Evolutionary conservation across 163 green algal genomes (phyloP).

Genomic region (Prototheca wickerhamii): DNA sequence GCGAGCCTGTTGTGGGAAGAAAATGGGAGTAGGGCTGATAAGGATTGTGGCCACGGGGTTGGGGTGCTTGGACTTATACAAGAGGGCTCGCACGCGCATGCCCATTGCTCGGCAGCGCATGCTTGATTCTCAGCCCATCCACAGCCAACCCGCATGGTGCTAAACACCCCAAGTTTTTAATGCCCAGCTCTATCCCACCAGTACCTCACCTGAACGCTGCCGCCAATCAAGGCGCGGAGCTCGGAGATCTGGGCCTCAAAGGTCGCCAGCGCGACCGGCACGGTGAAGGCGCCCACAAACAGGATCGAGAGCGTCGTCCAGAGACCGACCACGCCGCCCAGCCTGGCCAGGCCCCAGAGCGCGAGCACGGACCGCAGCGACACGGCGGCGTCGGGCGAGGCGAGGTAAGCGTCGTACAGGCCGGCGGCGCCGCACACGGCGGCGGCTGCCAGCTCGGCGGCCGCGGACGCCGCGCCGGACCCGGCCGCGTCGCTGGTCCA

Average conservation of each 20-base stretch:
- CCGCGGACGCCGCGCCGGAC: background rate
- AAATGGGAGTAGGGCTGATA: background rate
- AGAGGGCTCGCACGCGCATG: too few relatives aligned
- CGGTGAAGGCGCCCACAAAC: constrained; percentile 24
- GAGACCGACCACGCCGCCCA: constrained; percentile 17
- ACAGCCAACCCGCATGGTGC: too few relatives aligned
- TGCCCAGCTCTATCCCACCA: too few relatives aligned
- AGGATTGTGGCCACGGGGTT: background rate
- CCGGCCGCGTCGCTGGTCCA: constrained; percentile 7
- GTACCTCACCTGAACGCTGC: too few relatives aligned
- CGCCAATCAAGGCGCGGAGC: too few relatives aligned
- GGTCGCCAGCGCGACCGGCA: constrained; percentile 3
- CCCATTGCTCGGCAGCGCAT: too few relatives aligned
- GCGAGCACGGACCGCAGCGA: constrained; percentile 6
- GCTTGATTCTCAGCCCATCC: too few relatives aligned
- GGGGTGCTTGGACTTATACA: background rate
- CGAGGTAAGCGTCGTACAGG: constrained; percentile 21
- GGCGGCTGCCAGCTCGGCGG: constrained; percentile 1
- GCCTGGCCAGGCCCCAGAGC: constrained; percentile 21
- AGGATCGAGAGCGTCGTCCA: constrained; percentile 20
- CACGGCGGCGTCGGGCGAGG: constrained; percentile 13
- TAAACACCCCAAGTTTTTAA: too few relatives aligned
- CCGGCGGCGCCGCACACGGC: constrained; percentile 5
- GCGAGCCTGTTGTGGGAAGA: background rate
- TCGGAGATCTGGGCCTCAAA: too few relatives aligned